Conservation (phyloP, 163 green algal species). For the Scenedesmus sp. region DNA sequence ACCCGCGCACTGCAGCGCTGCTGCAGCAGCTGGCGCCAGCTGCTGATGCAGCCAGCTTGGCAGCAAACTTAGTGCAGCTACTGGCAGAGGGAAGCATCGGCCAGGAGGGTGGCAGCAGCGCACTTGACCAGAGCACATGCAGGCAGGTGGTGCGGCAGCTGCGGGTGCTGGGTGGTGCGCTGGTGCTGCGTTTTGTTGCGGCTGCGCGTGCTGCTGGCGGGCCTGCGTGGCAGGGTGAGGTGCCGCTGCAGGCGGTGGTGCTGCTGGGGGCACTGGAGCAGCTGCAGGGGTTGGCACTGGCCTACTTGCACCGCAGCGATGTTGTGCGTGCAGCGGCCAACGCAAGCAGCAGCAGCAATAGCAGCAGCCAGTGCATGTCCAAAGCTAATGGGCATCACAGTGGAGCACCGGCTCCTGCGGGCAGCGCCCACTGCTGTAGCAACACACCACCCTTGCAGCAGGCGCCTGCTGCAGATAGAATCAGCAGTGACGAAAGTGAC, state of each 20-base stretch:
- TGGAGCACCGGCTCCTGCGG: background rate
- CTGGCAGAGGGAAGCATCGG: background rate
- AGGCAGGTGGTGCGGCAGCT: slow-evolving; percentile 20
- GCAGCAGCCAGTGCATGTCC: background rate
- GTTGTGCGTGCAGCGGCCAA: background rate
- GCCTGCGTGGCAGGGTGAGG: slow-evolving; percentile 30
- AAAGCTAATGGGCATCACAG: background rate
- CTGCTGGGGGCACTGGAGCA: slow-evolving; percentile 26
- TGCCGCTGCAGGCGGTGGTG: slow-evolving; percentile 32
- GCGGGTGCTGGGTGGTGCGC: background rate
- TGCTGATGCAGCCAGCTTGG: background rate
- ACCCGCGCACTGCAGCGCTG: background rate
- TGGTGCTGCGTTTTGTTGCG: slow-evolving; percentile 19
- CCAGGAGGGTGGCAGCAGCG: background rate
- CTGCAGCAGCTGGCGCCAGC: background rate
- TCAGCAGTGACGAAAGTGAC: background rate
- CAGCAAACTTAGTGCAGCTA: background rate
- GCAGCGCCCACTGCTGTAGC: background rate
- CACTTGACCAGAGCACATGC: background rate
- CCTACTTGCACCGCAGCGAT: background rate
- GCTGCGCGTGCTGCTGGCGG: slow-evolving; percentile 20
- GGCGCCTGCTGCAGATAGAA: background rate
- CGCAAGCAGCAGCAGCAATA: background rate
- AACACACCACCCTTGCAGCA: background rate
- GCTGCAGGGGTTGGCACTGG: slow-evolving; percentile 7